Evolutionary conservation across 805 yeast species (phyloP).

Genomic region (Saccharomycopsis guyanensis): DNA sequence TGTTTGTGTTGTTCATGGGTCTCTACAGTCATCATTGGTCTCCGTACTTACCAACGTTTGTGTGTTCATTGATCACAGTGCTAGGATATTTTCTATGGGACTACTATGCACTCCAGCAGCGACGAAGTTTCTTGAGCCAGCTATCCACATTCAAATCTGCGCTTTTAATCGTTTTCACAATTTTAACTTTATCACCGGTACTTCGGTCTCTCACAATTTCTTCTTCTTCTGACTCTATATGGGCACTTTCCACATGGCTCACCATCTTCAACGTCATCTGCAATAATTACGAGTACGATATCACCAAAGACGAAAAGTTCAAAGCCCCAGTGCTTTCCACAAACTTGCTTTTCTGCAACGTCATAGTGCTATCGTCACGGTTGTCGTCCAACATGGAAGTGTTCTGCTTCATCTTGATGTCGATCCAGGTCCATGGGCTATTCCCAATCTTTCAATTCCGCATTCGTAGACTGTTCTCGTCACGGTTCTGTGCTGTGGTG

Average conservation of each 20-base stretch:
- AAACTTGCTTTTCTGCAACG: conserved; percentile 75
- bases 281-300: conserved; percentile 58
- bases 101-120: background rate
- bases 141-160: conserved; percentile 51
- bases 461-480: conserved; percentile 25
- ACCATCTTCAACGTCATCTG: conserved; percentile 58
- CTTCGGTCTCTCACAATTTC: conserved; percentile 80
- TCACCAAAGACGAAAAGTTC: conserved; percentile 24
- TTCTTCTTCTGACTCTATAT: conserved; percentile 88
- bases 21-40: conserved; percentile 45
- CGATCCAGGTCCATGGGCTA: conserved; percentile 63
- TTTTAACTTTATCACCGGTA: conserved; percentile 81
- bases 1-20: conserved; percentile 62
- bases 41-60: conserved; percentile 35
- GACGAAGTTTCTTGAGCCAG: conserved; percentile 12
- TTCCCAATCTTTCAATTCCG: conserved; percentile 57
- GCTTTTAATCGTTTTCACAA: conserved; percentile 55
- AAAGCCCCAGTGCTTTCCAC: conserved; percentile 52
- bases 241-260: conserved; percentile 84
- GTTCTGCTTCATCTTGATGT: conserved; percentile 71
- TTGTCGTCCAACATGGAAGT: conserved; percentile 66
- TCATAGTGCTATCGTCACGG: conserved; percentile 87
- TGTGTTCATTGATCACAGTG: conserved; percentile 30
- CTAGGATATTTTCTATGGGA: conserved; percentile 31
- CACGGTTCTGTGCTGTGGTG: conserved; percentile 26